Conservation (phyloP, 352 stramenopile genomes). For the Phytophthora agathidicida region DNA sequence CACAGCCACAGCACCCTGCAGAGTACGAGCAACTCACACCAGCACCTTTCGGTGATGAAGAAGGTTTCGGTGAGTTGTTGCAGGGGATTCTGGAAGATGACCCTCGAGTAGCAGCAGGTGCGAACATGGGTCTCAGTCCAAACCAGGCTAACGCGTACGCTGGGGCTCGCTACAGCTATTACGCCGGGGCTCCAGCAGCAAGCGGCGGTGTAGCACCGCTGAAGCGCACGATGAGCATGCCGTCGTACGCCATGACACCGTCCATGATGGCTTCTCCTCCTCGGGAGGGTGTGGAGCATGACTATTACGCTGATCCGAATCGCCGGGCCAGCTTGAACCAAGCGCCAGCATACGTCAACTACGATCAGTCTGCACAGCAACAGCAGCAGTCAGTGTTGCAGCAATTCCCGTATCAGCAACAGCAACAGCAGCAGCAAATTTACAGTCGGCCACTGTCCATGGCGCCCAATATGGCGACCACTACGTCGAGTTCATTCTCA, state of each 20-base stretch:
- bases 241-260: slow-evolving; percentile 34
- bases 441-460: slow-evolving; percentile 35
- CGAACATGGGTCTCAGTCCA: slow-evolving; percentile 18
- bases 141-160: slow-evolving; percentile 22
- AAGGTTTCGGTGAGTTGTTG: slow-evolving; percentile 70
- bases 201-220: slow-evolving; percentile 29
- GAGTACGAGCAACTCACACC: slow-evolving; percentile 69
- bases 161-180: slow-evolving; percentile 30
- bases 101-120: slow-evolving; percentile 27
- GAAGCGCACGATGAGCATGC: slow-evolving; percentile 48
- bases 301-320: slow-evolving; percentile 33
- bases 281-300: slow-evolving; percentile 23
- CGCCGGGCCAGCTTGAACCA: slow-evolving; percentile 35
- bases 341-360: slow-evolving; percentile 26
- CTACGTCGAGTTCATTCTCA: slow-evolving; percentile 38
- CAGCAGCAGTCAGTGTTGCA: slow-evolving; percentile 31
- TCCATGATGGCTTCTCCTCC: slow-evolving; percentile 21
- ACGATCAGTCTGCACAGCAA: slow-evolving; percentile 29
- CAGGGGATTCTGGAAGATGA: slow-evolving; percentile 80
- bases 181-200: neutral
- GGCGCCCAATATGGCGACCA: slow-evolving; percentile 25
- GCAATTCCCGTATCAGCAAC: slow-evolving; percentile 32
- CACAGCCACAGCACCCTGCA: slow-evolving; percentile 15
- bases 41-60: slow-evolving; percentile 62
- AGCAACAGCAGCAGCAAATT: slow-evolving; percentile 18